These are phyloP conservation scores for Nectriaceae sp. DNA, from an alignment of 2,329 filamentous ascomycete genomes.

Conservation along the genomic window DNA sequence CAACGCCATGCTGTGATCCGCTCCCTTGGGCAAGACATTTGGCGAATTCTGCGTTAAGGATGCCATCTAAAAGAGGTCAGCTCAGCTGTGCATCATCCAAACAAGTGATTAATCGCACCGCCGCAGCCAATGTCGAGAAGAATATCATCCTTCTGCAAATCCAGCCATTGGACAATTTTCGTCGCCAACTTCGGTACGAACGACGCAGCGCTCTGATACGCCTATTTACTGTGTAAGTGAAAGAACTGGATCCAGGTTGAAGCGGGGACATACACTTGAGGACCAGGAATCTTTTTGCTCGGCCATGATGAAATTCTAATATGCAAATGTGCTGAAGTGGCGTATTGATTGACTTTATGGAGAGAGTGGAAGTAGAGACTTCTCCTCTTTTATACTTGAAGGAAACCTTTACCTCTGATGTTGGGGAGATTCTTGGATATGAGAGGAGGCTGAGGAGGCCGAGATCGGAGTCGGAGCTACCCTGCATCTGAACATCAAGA, in stretches of 20 bases:
- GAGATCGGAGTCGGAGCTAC: slow-evolving; percentile 28
- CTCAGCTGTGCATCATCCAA: neutral
- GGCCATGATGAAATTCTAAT: slow-evolving; percentile 15
- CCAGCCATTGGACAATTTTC: slow-evolving; percentile 60
- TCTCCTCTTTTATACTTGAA: slow-evolving; percentile 10
- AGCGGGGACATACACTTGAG: slow-evolving; percentile 21
- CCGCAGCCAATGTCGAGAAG: slow-evolving; percentile 67
- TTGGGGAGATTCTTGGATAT: slow-evolving; percentile 1
- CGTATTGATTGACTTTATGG: no score
- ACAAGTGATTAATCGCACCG: slow-evolving; percentile 42
- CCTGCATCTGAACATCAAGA: slow-evolving; percentile 6
- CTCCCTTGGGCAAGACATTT: slow-evolving; percentile 46
- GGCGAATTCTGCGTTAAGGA: slow-evolving; percentile 57
- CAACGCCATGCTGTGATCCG: slow-evolving; percentile 57
- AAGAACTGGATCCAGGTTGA: slow-evolving; percentile 3
- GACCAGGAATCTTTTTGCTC: slow-evolving; percentile 31
- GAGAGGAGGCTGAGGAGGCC: slow-evolving; percentile 17
- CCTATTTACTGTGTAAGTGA: slow-evolving; percentile 38
- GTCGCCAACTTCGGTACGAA: slow-evolving; percentile 65
- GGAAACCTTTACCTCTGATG: neutral
- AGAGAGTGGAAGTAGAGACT: neutral
- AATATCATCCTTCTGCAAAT: slow-evolving; percentile 57
- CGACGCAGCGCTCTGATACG: slow-evolving; percentile 61
- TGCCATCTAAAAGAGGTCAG: slow-evolving; percentile 55
- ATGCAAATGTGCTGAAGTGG: no score